Base-by-base conservation (phyloP, 352 stramenopile species). In the Pythium aquatile region DNA sequence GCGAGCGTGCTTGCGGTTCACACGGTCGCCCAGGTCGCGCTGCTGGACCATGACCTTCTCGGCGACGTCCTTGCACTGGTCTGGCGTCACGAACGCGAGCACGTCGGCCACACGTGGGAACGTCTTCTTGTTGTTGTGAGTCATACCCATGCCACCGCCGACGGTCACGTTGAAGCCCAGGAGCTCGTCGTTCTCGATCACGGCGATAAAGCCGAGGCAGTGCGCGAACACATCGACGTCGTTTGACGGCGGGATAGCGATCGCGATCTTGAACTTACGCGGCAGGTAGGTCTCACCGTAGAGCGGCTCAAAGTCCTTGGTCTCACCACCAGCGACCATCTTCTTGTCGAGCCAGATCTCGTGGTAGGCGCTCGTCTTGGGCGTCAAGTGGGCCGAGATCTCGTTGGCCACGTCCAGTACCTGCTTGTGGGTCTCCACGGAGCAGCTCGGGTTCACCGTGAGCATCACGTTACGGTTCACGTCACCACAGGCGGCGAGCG, bases 211-310 rank as follows among this genome's bases (percentile, higher is more conserved):
- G 28, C 96, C 96, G 58, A 99, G 89, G 70, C 98, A 98, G 72
- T 99, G 98, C 9, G 96, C 98, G 69, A 98, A 99, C 59, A 99
- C 86, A 74, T 99, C 97, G 17, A 99, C 81, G 44, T 96, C 96
- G 75, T 99, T 99, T 55, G 97, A 92, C n/a, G 96, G 94, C 26
- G 96, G 95, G 55, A 99, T 97, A 5, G 96, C 98, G 20, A 99
- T 93, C 58, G 93, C 96, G 70, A 99, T 99, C 84, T 99, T 99
- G 80, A 99, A 99, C 80, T 99, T 99, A n/a, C 95, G 88, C 3
- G 97, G 97, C 56, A 99, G 69, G 75, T 99, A 99, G 46, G 92
- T 85, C 64, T 98, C 88, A 32, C 97, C 96, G 76, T 99, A 99
- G 29, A 99, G 85, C n/a, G 97, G 96, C 79, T 99, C 97, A 14